Evolutionary conservation across 441 rosid genomes (phyloP).

Genomic region (Mallotus japonicus): DNA sequence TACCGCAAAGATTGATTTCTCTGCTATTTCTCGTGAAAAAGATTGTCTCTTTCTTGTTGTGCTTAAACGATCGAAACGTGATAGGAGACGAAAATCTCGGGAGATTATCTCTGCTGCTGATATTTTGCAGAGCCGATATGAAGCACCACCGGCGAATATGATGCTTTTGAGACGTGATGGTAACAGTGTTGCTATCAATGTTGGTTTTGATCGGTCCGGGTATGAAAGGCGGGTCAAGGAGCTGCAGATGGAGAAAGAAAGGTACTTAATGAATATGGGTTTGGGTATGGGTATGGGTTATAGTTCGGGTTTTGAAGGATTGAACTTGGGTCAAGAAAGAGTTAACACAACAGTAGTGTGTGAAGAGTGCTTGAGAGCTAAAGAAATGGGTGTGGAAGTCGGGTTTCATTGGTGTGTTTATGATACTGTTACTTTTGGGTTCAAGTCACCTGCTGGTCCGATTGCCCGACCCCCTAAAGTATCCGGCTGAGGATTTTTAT

Average conservation of each 20-base stretch:
- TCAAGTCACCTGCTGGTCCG: slow-evolving; percentile 49
- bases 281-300: background rate
- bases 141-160: slow-evolving; percentile 28
- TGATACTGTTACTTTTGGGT: slow-evolving; percentile 42
- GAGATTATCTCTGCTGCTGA: background rate
- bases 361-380: slow-evolving; percentile 37
- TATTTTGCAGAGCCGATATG: background rate
- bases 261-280: slow-evolving; percentile 36
- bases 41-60: slow-evolving; percentile 38
- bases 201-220: slow-evolving; percentile 23
- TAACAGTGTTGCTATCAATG: slow-evolving; percentile 3
- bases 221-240: slow-evolving; percentile 30
- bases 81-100: slow-evolving; percentile 24
- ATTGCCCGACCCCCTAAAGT: slow-evolving; percentile 45
- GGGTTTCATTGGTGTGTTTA: slow-evolving; percentile 51
- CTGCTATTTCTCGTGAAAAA: slow-evolving; percentile 25
- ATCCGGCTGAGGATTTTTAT: background rate
- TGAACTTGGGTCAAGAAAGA: background rate
- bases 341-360: slow-evolving; percentile 25
- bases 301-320: slow-evolving; percentile 3
- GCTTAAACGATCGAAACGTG: slow-evolving; percentile 39
- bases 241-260: slow-evolving; percentile 32
- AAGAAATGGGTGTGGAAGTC: slow-evolving; percentile 21
- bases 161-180: slow-evolving; percentile 41
- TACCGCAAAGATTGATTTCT: slow-evolving; percentile 40